Evolutionary conservation across 805 yeast genomes (phyloP), one percentile per base, ranked within the genome.

Genomic region (Zygotorulaspora sp.): DNA sequence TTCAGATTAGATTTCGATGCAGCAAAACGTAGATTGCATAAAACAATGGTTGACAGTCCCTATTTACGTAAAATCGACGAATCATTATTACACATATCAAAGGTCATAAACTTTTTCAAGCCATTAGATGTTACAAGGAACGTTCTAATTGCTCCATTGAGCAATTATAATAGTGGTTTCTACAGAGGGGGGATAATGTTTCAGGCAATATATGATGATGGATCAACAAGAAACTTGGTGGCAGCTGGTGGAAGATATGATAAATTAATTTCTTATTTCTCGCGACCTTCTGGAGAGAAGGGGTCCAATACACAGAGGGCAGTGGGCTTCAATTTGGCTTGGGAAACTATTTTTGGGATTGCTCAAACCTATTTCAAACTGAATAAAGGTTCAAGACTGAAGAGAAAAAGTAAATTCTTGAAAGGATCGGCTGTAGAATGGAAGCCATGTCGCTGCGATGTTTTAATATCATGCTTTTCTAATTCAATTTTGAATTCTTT

Each of bases 201-300:
- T 57, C 95, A 87, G 49, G 86, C 84, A 0, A 74, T 87, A 1
- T 74, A 78, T 46, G 83, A 85, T 38, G 80, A 78, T 70, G 50
- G 71, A 51, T 44, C 70, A 54, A 45, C 57, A 57, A 51, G 66
- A 67, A 66, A 57, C 27, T 45, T 81, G 21, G 66, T 92, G 27
- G 92, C 92, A 11, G 90, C 92, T 0, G 99, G 99, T 30, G 99
- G 99, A 2, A 68, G 99, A 38, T 92, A 88, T 55, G 97, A 90
- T 52, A 67, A 70, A 14, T 68, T 92, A 47, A 75, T 88, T 10
- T 67, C 76, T 2, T 70, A 79, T 12, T 71, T 87, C 43, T 75
- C 90, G 0, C 78, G 84, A 47, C 72, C 77, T 1, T 63, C 75
- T 41, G 56, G 68, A 14, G 61, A 56, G 3, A 55, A 55, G 32